These are phyloP conservation scores for Arxiozyma bovina DNA, from an alignment of 1,139 yeast species.

Conservation along the genomic window DNA sequence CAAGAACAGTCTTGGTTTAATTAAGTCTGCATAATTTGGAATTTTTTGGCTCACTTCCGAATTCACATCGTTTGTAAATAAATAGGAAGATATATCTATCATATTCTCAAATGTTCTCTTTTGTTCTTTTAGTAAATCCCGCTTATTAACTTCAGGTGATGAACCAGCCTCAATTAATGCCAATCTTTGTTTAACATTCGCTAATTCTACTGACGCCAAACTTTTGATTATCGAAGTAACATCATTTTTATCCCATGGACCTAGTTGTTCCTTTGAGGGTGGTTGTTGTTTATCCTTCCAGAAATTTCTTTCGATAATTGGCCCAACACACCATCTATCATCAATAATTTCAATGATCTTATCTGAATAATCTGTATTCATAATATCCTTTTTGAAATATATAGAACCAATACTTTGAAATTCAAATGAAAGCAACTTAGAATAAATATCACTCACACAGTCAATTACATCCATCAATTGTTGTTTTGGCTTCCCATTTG, in stretches of 20 bases:
- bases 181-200: constrained; percentile 48
- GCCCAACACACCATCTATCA: constrained; percentile 84
- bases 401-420: constrained; percentile 76
- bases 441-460: constrained; percentile 55
- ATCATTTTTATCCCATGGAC: constrained; percentile 63
- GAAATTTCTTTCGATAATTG: constrained; percentile 71
- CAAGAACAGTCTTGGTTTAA: constrained; percentile 63
- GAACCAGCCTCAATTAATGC: constrained; percentile 49
- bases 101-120: constrained; percentile 54
- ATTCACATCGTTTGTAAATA: constrained; percentile 39
- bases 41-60: constrained; percentile 36
- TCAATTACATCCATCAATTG: constrained; percentile 48
- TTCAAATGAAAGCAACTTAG: constrained; percentile 40
- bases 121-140: constrained; percentile 40
- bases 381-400: constrained; percentile 40
- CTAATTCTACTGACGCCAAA: constrained; percentile 60
- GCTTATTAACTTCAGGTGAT: constrained; percentile 34
- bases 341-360: constrained; percentile 17
- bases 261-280: constrained; percentile 34
- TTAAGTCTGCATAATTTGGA: constrained; percentile 51
- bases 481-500: constrained; percentile 34
- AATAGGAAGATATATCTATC: constrained; percentile 43
- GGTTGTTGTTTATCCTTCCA: constrained; percentile 47
- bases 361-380: neutral
- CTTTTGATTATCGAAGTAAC: constrained; percentile 53